Base-by-base conservation (phyloP, 805 yeast species). In the Sugiyamaella lignohabitans region DNA sequence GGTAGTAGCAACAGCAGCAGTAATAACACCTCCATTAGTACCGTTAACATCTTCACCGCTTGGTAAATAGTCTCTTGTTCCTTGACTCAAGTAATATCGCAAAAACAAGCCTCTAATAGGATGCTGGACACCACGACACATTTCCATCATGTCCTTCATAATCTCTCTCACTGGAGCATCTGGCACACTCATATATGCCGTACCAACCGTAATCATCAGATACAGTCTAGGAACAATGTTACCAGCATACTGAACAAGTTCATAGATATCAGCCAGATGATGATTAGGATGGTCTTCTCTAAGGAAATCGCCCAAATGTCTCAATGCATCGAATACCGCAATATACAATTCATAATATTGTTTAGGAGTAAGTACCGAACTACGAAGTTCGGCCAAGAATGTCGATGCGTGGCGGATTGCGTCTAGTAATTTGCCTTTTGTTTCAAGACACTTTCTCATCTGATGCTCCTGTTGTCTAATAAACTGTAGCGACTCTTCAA, bases 111-210 rank as follows among this genome's bases (percentile, higher is more conserved):
- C 98, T 48, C 96, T 72, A 24, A 87, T 78, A 1, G 98, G 98
- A 59, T 87, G 91, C 65, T 93, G 98, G 2, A 91, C 95, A 14
- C 97, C 98, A 36, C 95, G 76, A 54, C 95, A 83, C 98, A 93
- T 93, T 64, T 93, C 98, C 58, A 91, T 82, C 95, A 93, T 84
- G 62, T 93, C 98, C 63, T 84, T 86, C 79, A 91, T 76, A 43
- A 93, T 83, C 53, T 88, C 98, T 58, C 78, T 78, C 30, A 79
- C 74, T 0, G 97, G 95, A 0, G 95, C 82, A 46, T 80, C 87
- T 1, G 82, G 75, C 6, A 81, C 73, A 5, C 84, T 70, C 82
- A 91, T 80, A 67, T 84, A 88, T 2, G 87, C 87, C 0, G 94
- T 80, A 5, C 98, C 98, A 14, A 93, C 91, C 2, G 95, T 91